Evolutionary conservation across 2,329 filamentous ascomycete species (phyloP), one percentile per base, ranked within the genome.

Genomic region (Diplocarpon mali): DNA sequence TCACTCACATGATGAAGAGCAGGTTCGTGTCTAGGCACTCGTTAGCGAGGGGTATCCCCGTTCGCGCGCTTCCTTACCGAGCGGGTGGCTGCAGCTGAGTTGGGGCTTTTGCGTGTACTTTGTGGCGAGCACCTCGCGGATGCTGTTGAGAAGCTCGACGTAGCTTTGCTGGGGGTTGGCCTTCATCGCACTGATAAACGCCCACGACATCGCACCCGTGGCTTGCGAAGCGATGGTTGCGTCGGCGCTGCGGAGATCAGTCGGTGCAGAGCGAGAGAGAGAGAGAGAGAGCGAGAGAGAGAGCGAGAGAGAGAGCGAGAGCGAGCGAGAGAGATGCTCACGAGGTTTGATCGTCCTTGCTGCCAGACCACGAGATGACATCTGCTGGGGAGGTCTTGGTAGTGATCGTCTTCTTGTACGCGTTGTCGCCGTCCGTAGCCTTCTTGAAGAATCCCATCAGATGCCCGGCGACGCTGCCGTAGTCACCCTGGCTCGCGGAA

Each of bases 141-240:
- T 87, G 65, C 81, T 94, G 72, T 95, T 95, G 55, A 96, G 74
- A 45, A 96, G 71, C 70, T 94, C 80, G 40, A 95, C 84, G 60
- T 96, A 96, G 67, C 84, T 94, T 69, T 95, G 90, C 63, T 93
- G 80, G 1, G 86, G 85, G 61, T 93, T 93, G 68, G 87, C 85
- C 71, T 84, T 87, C 57, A 96, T 73, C 16, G 88, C 82, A 1
- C 75, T 78, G 64, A 96, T 90, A 64, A 96, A 96, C 2, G 90
- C 90, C 78, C 84, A 95, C 2, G 87, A 94, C 90, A 96, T 95
- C 65, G 90, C 90, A 40, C 90, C 90, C 0, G 90, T 96, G 17
- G 90, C 89, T 66, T 95, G 75, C 42, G 85, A 47, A 36, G 53
- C 76, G 54, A 95, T 95, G 24, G 79, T 83, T 11, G 90, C 88